phyloP scores from a whole-genome alignment of 495 filamentous ascomycete species.

The Xylaria castorea region DNA sequence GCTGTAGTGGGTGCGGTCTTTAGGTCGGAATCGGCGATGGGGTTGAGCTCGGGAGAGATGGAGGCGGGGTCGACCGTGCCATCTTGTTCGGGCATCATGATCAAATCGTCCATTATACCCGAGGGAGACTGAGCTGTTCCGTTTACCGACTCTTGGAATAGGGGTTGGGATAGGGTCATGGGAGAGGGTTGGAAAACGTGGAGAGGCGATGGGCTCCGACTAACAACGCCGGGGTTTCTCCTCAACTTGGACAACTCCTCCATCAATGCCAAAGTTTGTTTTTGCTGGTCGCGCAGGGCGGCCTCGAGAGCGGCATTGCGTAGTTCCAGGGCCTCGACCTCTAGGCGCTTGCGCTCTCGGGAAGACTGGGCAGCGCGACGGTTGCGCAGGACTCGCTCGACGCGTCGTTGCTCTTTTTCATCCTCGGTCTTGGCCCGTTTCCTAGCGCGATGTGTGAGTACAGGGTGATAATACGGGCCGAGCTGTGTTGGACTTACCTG shows the following conservation, averaged over 20 bases:
- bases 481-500: conserved; percentile 63
- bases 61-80: conserved; percentile 62
- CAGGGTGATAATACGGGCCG: neutral
- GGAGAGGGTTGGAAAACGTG: conserved; percentile 51
- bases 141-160: conserved; percentile 52
- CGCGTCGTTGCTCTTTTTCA: conserved; percentile 97
- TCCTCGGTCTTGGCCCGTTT: conserved; percentile 99
- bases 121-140: conserved; percentile 37
- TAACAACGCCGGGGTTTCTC: conserved; percentile 60
- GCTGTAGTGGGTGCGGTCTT: conserved; percentile 27
- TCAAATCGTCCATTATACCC: conserved; percentile 46
- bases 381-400: conserved; percentile 96
- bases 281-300: conserved; percentile 67
- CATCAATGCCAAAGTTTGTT: conserved; percentile 68
- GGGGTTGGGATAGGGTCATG: conserved; percentile 58
- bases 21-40: conserved; percentile 47
- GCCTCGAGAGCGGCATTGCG: conserved; percentile 75
- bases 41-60: conserved; percentile 57
- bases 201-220: conserved; percentile 46
- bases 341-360: conserved; percentile 90
- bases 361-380: conserved; percentile 95
- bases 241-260: conserved; percentile 70
- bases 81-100: conserved; percentile 44
- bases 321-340: conserved; percentile 87
- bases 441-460: conserved; percentile 48